phyloP scores from a whole-genome alignment of 2,329 filamentous ascomycete genomes.

The Reticulascus tulasneorum region DNA sequence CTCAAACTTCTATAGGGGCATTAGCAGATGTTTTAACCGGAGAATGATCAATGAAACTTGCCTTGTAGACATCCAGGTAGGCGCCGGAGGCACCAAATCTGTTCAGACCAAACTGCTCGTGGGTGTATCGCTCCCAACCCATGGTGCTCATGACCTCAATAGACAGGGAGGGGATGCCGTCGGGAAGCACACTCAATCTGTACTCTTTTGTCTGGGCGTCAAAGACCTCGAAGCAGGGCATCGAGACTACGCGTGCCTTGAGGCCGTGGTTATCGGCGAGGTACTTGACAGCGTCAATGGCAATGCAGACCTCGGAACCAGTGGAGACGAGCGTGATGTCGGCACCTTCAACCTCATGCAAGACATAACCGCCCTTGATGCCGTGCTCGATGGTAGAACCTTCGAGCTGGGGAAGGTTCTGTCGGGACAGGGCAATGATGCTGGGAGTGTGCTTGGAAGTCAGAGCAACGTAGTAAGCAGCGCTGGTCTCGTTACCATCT shows the following conservation, averaged over 20 bases:
- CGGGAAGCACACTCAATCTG: constrained; percentile 85
- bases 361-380: constrained; percentile 92
- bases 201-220: constrained; percentile 93
- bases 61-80: constrained; percentile 97
- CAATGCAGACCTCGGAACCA: constrained; percentile 92
- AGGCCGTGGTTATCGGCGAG: constrained; percentile 85
- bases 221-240: constrained; percentile 97
- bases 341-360: constrained; percentile 78
- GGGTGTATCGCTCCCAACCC: constrained; percentile 98
- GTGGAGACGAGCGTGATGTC: constrained; percentile 88
- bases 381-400: constrained; percentile 84
- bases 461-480: constrained; percentile 93
- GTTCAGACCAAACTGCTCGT: constrained; percentile 99
- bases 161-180: constrained; percentile 87
- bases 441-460: constrained; percentile 86
- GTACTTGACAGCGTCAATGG: constrained; percentile 86
- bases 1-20: constrained; percentile 80
- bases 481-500: constrained; percentile 96
- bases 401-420: constrained; percentile 98
- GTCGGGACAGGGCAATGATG: constrained; percentile 91
- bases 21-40: constrained; percentile 9
- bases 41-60: constrained; percentile 32
- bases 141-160: constrained; percentile 97
- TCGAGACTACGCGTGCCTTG: constrained; percentile 86
- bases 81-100: constrained; percentile 95